Percentiles rank a stretch among this genome's conserved stretches.
Conservation (phyloP, 345 rosid species). For the Arabidopsis thaliana region TAIR10.1 NC_003075.7:7655001-7655500, state of each 20-base stretch:
- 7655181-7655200: constrained; percentile 68
- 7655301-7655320: background rate
- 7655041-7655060: constrained; percentile 5
- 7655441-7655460: constrained; percentile 60
- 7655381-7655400: background rate
- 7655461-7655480: constrained; percentile 69
- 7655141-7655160: constrained; percentile 57
- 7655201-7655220: constrained; percentile 59
- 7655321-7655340: background rate
- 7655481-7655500: constrained; percentile 75
- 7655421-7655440: constrained; percentile 80
- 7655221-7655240: constrained; percentile 71
- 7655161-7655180: constrained; percentile 71
- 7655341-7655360: background rate
- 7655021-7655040: background rate
- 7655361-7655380: background rate
- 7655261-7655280: constrained; percentile 74
- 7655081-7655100: background rate
- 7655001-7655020: background rate
- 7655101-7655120: background rate
- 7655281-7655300: background rate
- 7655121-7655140: constrained; percentile 41
- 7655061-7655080: constrained; percentile 9
- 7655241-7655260: constrained; percentile 67
- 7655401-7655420: constrained; percentile 63